Conservation (phyloP, 1,284 basidiomycete genomes). For the Phellopilus nigrolimitatus region DNA sequence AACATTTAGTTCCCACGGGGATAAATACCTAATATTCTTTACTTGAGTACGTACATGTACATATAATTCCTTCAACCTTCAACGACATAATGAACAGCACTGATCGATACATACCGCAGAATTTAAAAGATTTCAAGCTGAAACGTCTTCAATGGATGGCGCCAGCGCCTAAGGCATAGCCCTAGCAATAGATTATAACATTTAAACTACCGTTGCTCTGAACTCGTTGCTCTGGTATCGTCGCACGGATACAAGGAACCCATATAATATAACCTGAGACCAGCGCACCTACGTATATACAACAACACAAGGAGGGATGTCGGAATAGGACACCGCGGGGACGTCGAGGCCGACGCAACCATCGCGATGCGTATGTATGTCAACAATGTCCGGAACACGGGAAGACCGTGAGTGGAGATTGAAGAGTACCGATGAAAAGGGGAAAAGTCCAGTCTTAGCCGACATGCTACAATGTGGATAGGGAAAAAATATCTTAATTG, state of each 20-base stretch:
- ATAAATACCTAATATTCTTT: too few relatives aligned
- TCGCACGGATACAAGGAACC: neutral
- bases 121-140: too few relatives aligned
- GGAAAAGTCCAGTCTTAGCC: conserved; percentile 2
- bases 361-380: too few relatives aligned
- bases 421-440: neutral
- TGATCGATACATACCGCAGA: too few relatives aligned
- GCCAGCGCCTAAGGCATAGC: too few relatives aligned
- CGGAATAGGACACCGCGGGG: neutral
- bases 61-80: too few relatives aligned
- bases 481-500: conserved; percentile 9
- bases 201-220: too few relatives aligned
- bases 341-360: too few relatives aligned
- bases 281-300: neutral
- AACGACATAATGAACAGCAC: too few relatives aligned
- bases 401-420: neutral
- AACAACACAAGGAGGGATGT: neutral
- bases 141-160: neutral
- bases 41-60: too few relatives aligned
- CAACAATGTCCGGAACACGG: neutral
- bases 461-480: conserved; percentile 14
- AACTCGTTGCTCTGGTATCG: neutral
- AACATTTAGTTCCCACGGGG: too few relatives aligned
- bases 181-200: too few relatives aligned
- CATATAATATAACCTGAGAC: neutral